phyloP scores from a whole-genome alignment of 2,329 filamentous ascomycete species.

The Corinectria fuckeliana region DNA sequence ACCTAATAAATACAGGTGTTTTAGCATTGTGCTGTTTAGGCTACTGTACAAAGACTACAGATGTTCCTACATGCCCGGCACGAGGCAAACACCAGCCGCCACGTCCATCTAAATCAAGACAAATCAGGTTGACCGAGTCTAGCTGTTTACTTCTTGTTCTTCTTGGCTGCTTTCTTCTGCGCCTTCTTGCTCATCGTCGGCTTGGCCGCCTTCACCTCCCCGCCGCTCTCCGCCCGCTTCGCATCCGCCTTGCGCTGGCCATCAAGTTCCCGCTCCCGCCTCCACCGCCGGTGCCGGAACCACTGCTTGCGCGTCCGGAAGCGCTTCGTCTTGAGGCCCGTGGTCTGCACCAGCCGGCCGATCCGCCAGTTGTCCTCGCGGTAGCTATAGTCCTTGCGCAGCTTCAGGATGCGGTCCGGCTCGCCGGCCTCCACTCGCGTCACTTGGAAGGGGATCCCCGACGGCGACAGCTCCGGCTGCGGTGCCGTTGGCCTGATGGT shows the following conservation, averaged over 20 bases:
- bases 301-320: constrained; percentile 58
- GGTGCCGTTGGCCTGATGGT: constrained; percentile 49
- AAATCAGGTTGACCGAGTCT: not conserved
- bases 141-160: constrained; percentile 45
- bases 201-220: constrained; percentile 40
- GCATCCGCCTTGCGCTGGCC: constrained; percentile 49
- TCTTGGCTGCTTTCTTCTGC: constrained; percentile 45
- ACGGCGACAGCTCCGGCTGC: constrained; percentile 53
- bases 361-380: constrained; percentile 67
- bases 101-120: not conserved
- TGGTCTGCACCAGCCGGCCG: constrained; percentile 60
- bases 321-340: constrained; percentile 56
- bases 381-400: constrained; percentile 63
- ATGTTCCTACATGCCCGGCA: constrained; percentile 35
- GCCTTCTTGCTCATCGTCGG: constrained; percentile 46
- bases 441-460: constrained; percentile 57
- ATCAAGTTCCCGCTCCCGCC: constrained; percentile 49
- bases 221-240: constrained; percentile 43
- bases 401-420: constrained; percentile 55
- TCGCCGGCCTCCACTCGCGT: constrained; percentile 50
- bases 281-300: constrained; percentile 53
- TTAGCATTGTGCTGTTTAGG: constrained; percentile 20
- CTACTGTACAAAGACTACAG: constrained; percentile 35
- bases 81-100: not conserved
- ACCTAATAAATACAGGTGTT: constrained; percentile 12